Base-by-base conservation (phyloP, 1,284 basidiomycete species). In the Pterulicium gracile region DNA sequence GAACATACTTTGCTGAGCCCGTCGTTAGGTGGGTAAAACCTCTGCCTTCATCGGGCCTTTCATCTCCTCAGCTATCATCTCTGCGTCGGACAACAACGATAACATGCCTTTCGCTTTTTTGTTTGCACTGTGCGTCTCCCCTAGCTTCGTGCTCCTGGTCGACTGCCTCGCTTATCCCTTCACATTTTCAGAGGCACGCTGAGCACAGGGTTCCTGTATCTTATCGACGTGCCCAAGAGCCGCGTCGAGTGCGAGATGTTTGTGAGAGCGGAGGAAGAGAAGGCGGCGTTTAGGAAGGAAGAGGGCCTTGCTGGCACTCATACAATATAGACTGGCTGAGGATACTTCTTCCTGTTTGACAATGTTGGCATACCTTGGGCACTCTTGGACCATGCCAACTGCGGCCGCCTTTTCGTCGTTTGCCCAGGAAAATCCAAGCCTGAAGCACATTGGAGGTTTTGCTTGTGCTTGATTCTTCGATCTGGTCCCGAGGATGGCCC, bases 21-120 rank as follows among this genome's bases (percentile, higher is more conserved):
- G 15, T 40, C 20, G 20, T 7, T 34, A 81, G 77, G 63, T 84
- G 45, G 77, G 79, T n/a, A 81, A 86, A 63, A 84, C 84, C 4
- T 85, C 84, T 45, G 79, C 81, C n/a, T 86, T 87, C 59, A 83
- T 88, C 53, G 86, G 86, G 0, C 84, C 86, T 1, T 77, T 89
- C 53, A 81, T 88, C 15, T 85, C 82, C 3, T 83, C 69, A 48
- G 82, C 82, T 10, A 81, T 85, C 50, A 83, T 86, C 52, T 77
- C 78, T 20, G 79, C 75, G 10, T 73, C 81, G 0, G 66, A 70
- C 40, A 77, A 83, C 57, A 88, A 88, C 57, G 73, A 81, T 53
- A 87, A 84, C 57, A 84, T 85, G 74, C 83, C 86, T 0, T 90
- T 90, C 59, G 78, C 81, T 3, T 89, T 89, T 61, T 65, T 89